Evolutionary conservation across 257 asterid species (phyloP), one percentile per base, ranked within the genome.

Genomic region (Plectranthus barbatus): DNA sequence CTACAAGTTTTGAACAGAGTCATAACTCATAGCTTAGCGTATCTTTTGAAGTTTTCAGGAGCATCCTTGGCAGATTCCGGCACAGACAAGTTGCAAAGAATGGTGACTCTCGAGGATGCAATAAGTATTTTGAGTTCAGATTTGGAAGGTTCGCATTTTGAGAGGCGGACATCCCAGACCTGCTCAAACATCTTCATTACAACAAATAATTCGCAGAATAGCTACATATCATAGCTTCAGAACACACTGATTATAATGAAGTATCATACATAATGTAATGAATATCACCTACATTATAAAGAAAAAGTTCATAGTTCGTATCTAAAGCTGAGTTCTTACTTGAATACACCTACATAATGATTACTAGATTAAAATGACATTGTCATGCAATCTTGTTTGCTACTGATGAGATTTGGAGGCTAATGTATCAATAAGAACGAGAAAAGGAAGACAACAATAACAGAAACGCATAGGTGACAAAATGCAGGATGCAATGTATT

Each of bases 101-200:
- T 57, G 11, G 97, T 92, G 47, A 89, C 84, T 65, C 91, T 81
- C 24, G 98, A 81, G 1, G 98, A 80, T 42, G 98, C 76, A 44
- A 84, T 56, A 79, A 82, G 72, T 13, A 71, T 66, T 70, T 63
- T 75, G n/a, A 5, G 69, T 41, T 76, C 90, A 8, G 68, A 29
- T 37, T 71, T 70, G 6, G 73, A 45, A 7, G 83, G 76, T 52
- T 79, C 81, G 23, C 74, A 39, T 77, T 89, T 92, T 72, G 77
- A 77, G 36, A 92, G 67, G 26, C 68, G 40, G 24, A 89, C 99
- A 48, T 89, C 97, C 99, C 99, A 92, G 3, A 92, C 83, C 90
- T 83, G 83, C 62, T 48, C 67, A 62, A 14, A 26, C 20, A 12
- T 62, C 11, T 19, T 19, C 29, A 0, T 60, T n/a, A 26, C 2